These are phyloP conservation scores for Coniochaeta sp. DNA, from an alignment of 2,329 filamentous ascomycete genomes.

Conservation along the genomic window DNA sequence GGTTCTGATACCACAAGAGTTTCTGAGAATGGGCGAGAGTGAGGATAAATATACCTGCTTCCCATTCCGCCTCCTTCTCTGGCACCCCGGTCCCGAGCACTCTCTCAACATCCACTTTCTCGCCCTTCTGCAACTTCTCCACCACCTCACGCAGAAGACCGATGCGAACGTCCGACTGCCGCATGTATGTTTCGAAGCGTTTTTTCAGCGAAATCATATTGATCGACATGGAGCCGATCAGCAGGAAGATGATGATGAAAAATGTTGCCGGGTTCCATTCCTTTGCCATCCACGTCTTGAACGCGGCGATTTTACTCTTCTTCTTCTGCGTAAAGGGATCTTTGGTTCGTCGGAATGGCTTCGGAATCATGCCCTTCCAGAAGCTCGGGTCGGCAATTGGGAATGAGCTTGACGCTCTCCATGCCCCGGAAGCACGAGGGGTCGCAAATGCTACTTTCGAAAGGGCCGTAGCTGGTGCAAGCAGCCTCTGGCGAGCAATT, in stretches of 20 bases:
- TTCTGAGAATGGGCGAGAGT: neutral
- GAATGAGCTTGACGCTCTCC: conserved; percentile 5
- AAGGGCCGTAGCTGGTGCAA: neutral
- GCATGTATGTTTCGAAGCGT: conserved; percentile 63
- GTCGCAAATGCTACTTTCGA: neutral
- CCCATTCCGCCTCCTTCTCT: conserved; percentile 76
- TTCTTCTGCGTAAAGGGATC: neutral
- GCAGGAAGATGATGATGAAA: conserved; percentile 71
- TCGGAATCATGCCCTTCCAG: conserved; percentile 65
- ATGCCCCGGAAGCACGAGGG: neutral
- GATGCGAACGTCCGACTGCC: conserved; percentile 75
- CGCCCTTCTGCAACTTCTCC: conserved; percentile 60
- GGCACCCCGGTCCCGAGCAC: conserved; percentile 71
- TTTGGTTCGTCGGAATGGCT: conserved; percentile 43
- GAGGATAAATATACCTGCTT: conserved; percentile 54
- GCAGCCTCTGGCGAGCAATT: neutral
- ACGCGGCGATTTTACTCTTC: neutral
- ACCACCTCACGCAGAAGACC: conserved; percentile 68
- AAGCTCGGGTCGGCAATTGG: conserved; percentile 36
- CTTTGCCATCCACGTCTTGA: conserved; percentile 41
- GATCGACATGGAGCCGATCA: conserved; percentile 94
- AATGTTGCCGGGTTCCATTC: conserved; percentile 78
- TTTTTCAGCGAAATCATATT: conserved; percentile 79
- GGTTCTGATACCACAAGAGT: neutral
- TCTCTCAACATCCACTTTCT: conserved; percentile 79